Evolutionary conservation across 192 early-diverging fungal genomes (phyloP), one percentile per base, ranked within the genome.

Genomic region (Coemansia sp.): DNA sequence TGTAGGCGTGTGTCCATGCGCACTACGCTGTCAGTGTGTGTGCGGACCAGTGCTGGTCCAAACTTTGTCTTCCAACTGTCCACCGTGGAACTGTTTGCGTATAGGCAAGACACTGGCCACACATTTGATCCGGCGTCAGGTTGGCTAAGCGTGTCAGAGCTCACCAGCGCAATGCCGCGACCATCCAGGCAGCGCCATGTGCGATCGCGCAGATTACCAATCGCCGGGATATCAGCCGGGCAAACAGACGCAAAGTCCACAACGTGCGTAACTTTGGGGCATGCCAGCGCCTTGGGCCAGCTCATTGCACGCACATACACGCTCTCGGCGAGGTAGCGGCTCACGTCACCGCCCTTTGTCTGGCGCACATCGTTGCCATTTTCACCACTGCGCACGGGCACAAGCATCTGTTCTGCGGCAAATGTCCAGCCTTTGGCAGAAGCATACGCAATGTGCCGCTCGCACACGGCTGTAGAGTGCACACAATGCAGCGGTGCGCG

Each of bases 111-210:
- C 18, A 43, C 19, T 20, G 11, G 20, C 47, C 9, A 20, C 16
- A 14, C 19, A 26, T 26, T 11, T 19, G 22, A 9, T 4, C 13
- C 37, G 0, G 37, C 2, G 1, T 19, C 13, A 1, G 18, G n/a
- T 2, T 10, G 32, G 2, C 18, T 4, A 8, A 41, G 19, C 9
- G 19, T 11, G 8, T 62, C 68, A 0, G 62, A 64, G 43, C 66
- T 61, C 6, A 70, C 23, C 3, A 80, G 47, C 59, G 81, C 74
- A 22, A 87, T 88, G 65, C 95, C 94, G 37, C 85, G 83, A 49
- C 95, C 95, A 51, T 94, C 89, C 71, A 90, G 89, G 77, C 88
- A 89, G 60, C 90, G 85, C 78, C 89, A 78, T 5, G 93, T 95
- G 58, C 90, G 73, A 26, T 55, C 54, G 35, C 29, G 51, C 41